These are phyloP conservation scores for Lanmaoa rubissima DNA, from an alignment of 768 basidiomycete genomes.

Conservation along the genomic window DNA sequence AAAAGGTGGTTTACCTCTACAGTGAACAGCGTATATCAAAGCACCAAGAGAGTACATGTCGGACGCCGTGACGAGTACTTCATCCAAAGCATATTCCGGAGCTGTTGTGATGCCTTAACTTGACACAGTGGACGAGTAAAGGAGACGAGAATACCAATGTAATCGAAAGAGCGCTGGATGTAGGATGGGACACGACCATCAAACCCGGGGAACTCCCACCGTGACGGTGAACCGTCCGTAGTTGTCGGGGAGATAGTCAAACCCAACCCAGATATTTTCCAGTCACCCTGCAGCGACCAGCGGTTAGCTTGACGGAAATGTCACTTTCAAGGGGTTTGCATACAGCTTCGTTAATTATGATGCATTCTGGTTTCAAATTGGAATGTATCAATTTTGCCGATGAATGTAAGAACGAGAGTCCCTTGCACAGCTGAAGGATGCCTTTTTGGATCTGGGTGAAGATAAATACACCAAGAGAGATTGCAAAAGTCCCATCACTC, in stretches of 20 bases:
- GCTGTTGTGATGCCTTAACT: conserved; percentile 45
- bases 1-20: conserved; percentile 84
- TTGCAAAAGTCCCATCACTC: conserved; percentile 18
- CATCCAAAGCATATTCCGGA: conserved; percentile 93
- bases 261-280: conserved; percentile 93
- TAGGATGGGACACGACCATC: conserved; percentile 78
- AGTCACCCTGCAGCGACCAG: conserved; percentile 76
- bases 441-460: conserved; percentile 86
- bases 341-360: conserved; percentile 88
- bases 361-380: conserved; percentile 82
- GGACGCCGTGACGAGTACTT: conserved; percentile 78
- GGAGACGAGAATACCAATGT: conserved; percentile 62
- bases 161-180: conserved; percentile 91
- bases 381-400: conserved; percentile 92
- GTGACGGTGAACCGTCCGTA: conserved; percentile 67
- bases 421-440: conserved; percentile 88
- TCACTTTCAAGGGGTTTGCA: conserved; percentile 24
- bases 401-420: conserved; percentile 84
- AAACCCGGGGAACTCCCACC: conserved; percentile 89
- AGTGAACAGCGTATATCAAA: conserved; percentile 88
- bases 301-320: neutral
- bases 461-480: conserved; percentile 4
- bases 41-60: conserved; percentile 95
- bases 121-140: neutral
- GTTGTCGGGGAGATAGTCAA: conserved; percentile 75